phyloP scores from a whole-genome alignment of 768 basidiomycete genomes.

The Tulasnella sp. region DNA sequence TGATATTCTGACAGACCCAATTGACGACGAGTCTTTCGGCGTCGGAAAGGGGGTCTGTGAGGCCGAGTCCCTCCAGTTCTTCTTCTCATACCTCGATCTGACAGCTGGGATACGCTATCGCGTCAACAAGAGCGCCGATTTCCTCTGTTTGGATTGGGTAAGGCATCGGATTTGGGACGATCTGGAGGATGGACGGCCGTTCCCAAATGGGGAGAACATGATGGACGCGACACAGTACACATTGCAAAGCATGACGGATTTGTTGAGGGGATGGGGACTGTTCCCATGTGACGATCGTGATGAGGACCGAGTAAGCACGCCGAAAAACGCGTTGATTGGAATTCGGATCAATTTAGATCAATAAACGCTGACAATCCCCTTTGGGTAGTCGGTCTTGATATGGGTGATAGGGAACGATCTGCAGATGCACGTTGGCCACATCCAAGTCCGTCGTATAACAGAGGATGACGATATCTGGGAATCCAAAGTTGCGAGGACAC shows the following conservation, averaged over 20 bases:
- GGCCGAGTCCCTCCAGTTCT: slow-evolving; percentile 10
- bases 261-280: slow-evolving; percentile 1
- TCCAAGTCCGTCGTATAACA: slow-evolving; percentile 4
- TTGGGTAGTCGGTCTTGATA: not conserved
- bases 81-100: slow-evolving; percentile 4
- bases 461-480: slow-evolving; percentile 10
- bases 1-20: not conserved
- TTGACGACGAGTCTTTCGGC: slow-evolving; percentile 5
- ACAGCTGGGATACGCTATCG: slow-evolving; percentile 8
- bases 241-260: not conserved
- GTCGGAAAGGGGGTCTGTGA: not conserved
- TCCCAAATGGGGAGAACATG: not conserved
- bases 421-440: not conserved
- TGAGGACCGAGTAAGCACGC: slow-evolving; percentile 2
- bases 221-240: slow-evolving; percentile 1
- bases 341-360: too few species aligned
- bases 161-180: slow-evolving; percentile 10
- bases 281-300: not conserved
- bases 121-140: slow-evolving; percentile 6
- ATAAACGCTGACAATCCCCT: not conserved
- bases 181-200: not conserved
- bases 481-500: not conserved
- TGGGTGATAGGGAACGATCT: slow-evolving; percentile 5
- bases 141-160: slow-evolving; percentile 11
- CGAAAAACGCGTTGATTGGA: too few species aligned